A percentile compares a stretch with the other conserved stretches of the same genome.
These are phyloP conservation scores for Rhizopogon sp. DNA, from an alignment of 768 basidiomycete genomes.

Conservation along the genomic window DNA sequence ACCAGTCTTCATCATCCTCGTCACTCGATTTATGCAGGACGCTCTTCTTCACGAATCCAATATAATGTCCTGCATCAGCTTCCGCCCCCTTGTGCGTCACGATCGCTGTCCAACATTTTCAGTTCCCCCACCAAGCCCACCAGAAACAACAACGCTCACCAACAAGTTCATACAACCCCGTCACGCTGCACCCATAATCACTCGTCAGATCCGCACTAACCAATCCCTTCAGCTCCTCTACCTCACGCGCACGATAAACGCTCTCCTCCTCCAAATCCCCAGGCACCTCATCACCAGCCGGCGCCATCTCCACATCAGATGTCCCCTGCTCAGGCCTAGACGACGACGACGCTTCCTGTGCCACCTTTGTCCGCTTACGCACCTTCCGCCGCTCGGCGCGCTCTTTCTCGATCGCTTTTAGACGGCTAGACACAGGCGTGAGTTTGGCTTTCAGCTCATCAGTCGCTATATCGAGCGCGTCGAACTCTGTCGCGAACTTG, in stretches of 20 bases:
- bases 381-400: conserved; percentile 79
- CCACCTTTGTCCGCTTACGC: conserved; percentile 63
- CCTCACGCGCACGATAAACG: conserved; percentile 60
- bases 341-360: conserved; percentile 14
- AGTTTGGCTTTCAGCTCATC: conserved; percentile 75
- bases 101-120: conserved; percentile 52
- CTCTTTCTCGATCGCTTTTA: conserved; percentile 81
- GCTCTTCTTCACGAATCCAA: conserved; percentile 83
- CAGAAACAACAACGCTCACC: conserved; percentile 44
- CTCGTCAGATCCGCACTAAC: conserved; percentile 56
- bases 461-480: conserved; percentile 76
- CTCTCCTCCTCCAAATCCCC: conserved; percentile 57
- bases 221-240: conserved; percentile 55
- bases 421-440: conserved; percentile 60
- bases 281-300: conserved; percentile 14
- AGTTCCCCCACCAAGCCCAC: not conserved
- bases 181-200: conserved; percentile 71
- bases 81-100: conserved; percentile 96
- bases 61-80: conserved; percentile 95
- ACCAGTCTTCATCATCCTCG: conserved; percentile 80
- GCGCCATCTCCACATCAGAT: conserved; percentile 39
- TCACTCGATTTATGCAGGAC: conserved; percentile 43
- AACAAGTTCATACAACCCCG: conserved; percentile 86
- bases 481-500: conserved; percentile 87
- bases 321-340: conserved; percentile 14